phyloP scores from a whole-genome alignment of 2,329 filamentous ascomycete genomes.

The Nigrospora sphaerica region DNA sequence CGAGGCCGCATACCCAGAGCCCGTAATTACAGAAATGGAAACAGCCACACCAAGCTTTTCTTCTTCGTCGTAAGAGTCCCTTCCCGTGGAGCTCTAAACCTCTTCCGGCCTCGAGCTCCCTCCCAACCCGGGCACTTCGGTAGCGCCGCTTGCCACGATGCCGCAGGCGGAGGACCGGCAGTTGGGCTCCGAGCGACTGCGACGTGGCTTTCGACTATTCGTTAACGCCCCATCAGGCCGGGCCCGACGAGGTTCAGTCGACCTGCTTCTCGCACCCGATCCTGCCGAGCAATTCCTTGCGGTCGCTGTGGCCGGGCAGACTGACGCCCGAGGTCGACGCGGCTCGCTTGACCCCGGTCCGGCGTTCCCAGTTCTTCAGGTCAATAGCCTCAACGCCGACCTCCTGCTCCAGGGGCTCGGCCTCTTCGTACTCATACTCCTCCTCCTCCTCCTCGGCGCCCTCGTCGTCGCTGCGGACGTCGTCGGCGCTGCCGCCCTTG shows the following conservation, averaged over 20 bases:
- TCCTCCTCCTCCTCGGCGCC: conserved; percentile 55
- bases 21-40: neutral
- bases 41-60: neutral
- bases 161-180: neutral
- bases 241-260: conserved; percentile 26
- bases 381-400: conserved; percentile 67
- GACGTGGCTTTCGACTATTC: neutral
- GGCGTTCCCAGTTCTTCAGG: conserved; percentile 56
- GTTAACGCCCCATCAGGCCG: neutral
- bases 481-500: conserved; percentile 70
- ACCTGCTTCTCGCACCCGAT: conserved; percentile 79
- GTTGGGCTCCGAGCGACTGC: neutral
- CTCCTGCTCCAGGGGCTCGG: conserved; percentile 60
- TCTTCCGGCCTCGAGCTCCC: neutral
- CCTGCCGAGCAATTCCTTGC: conserved; percentile 72
- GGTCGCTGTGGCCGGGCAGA: conserved; percentile 63
- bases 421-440: conserved; percentile 47
- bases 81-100: neutral
- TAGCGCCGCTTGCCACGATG: neutral
- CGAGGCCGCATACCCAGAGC: too few relatives aligned
- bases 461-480: conserved; percentile 82
- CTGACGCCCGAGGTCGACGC: conserved; percentile 53
- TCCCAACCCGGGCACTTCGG: neutral
- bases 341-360: conserved; percentile 46
- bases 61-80: neutral